phyloP scores from a whole-genome alignment of 495 filamentous ascomycete species.

The Platismatia glauca region DNA sequence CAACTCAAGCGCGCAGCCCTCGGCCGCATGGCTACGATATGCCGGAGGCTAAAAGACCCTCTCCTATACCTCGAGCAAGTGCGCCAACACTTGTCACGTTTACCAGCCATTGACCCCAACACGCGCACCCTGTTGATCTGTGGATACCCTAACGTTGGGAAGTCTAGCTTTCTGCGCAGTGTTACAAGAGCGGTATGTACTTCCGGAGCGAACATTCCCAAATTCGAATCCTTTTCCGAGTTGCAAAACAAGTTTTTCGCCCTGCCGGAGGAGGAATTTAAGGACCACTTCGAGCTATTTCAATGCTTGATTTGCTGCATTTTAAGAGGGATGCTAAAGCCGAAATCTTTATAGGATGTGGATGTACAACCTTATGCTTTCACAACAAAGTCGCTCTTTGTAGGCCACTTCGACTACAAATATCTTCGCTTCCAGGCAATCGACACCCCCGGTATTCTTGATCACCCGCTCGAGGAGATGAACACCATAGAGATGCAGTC shows the following conservation, averaged over 20 bases:
- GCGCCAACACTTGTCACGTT: conserved; percentile 90
- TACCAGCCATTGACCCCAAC: conserved; percentile 95
- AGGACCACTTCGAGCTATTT: neutral
- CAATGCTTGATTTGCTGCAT: neutral
- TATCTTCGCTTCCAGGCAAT: conserved; percentile 89
- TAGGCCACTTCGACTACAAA: conserved; percentile 98
- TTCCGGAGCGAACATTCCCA: neutral
- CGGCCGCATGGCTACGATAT: conserved; percentile 94
- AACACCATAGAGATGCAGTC: conserved; percentile 99
- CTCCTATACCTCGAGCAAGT: conserved; percentile 96
- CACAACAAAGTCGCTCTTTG: conserved; percentile 95
- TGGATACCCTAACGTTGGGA: conserved; percentile 96
- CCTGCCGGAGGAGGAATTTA: too few species aligned
- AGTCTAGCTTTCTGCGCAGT: conserved; percentile 85
- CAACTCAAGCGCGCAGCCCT: conserved; percentile 82
- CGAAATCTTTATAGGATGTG: conserved; percentile 48
- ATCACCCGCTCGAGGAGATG: conserved; percentile 98
- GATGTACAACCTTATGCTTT: conserved; percentile 98
- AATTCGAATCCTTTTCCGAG: neutral
- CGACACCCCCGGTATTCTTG: conserved; percentile 87
- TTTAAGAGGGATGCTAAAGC: neutral
- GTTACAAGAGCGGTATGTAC: conserved; percentile 61
- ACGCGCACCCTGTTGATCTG: conserved; percentile 91
- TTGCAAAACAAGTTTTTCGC: neutral
- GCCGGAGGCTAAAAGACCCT: conserved; percentile 84